Percentiles rank a stretch among this genome's conserved stretches.
Evolutionary conservation across 2,329 filamentous ascomycete genomes (phyloP).

Genomic region (Acrocalymma vagum): DNA sequence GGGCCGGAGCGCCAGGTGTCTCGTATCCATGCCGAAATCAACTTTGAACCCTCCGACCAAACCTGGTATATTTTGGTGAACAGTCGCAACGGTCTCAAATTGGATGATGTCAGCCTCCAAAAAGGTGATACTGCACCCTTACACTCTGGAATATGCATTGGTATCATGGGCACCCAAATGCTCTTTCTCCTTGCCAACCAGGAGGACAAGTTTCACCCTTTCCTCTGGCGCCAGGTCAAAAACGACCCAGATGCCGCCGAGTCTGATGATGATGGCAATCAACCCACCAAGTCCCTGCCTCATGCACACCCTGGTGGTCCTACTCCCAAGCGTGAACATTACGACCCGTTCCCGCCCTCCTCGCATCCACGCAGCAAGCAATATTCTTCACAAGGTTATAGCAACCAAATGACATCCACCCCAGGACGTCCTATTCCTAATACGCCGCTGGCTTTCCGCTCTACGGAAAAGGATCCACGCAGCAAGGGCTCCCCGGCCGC

Average conservation of each 20-base stretch:
- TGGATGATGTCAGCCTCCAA: slow-evolving; percentile 78
- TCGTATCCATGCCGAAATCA: slow-evolving; percentile 59
- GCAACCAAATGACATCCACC: slow-evolving; percentile 45
- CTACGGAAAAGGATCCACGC: slow-evolving; percentile 42
- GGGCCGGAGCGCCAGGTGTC: slow-evolving; percentile 61
- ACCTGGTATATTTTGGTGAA: slow-evolving; percentile 88
- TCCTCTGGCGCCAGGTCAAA: slow-evolving; percentile 70
- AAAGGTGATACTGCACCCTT: slow-evolving; percentile 72
- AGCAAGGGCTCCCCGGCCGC: slow-evolving; percentile 56
- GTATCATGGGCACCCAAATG: slow-evolving; percentile 95
- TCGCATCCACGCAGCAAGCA: slow-evolving; percentile 44
- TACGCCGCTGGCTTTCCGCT: slow-evolving; percentile 46
- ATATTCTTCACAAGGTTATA: slow-evolving; percentile 38
- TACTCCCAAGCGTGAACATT: slow-evolving; percentile 46
- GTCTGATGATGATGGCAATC: slow-evolving; percentile 49
- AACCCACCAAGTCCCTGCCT: slow-evolving; percentile 38
- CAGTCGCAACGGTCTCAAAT: slow-evolving; percentile 88
- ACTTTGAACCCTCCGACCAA: slow-evolving; percentile 54
- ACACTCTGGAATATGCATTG: slow-evolving; percentile 87
- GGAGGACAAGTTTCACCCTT: slow-evolving; percentile 72
- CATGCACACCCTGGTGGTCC: slow-evolving; percentile 43
- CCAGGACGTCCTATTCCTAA: slow-evolving; percentile 41
- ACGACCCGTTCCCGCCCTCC: slow-evolving; percentile 47
- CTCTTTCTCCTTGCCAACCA: slow-evolving; percentile 94
- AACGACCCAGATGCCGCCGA: slow-evolving; percentile 43